Conservation (phyloP, 2,329 filamentous ascomycete genomes). For the Nemania sp. region DNA sequence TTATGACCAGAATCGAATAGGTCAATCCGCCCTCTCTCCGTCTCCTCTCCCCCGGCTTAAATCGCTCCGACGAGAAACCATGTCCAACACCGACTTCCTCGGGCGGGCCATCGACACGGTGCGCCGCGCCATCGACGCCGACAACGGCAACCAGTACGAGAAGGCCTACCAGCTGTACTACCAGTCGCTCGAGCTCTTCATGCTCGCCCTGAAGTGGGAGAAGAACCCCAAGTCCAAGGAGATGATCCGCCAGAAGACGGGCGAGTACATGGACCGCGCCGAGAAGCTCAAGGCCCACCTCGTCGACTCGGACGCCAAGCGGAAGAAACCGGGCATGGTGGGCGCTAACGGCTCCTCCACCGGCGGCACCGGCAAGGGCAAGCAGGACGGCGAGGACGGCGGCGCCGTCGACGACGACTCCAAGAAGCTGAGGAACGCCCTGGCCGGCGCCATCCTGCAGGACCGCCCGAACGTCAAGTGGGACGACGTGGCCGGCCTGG, state of each 20-base stretch:
- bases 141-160: constrained; percentile 95
- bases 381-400: constrained; percentile 56
- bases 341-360: constrained; percentile 72
- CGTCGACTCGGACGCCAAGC: constrained; percentile 70
- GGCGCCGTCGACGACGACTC: constrained; percentile 77
- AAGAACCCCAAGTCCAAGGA: constrained; percentile 97
- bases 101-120: constrained; percentile 95
- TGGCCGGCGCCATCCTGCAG: constrained; percentile 88
- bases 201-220: constrained; percentile 99
- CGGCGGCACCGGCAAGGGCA: constrained; percentile 65
- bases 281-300: constrained; percentile 97
- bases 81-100: constrained; percentile 97
- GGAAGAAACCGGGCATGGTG: constrained; percentile 72
- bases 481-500: constrained; percentile 96
- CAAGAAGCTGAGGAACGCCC: constrained; percentile 91
- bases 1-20: not conserved
- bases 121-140: constrained; percentile 95
- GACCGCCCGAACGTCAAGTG: constrained; percentile 96
- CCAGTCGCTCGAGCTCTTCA: constrained; percentile 93
- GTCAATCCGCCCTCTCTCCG: not conserved
- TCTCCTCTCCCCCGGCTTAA: not conserved
- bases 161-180: constrained; percentile 97
- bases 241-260: constrained; percentile 94
- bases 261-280: constrained; percentile 97
- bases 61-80: constrained; percentile 46